Conservation (phyloP, 768 basidiomycete genomes). For the Daedaleopsis nitida region DNA sequence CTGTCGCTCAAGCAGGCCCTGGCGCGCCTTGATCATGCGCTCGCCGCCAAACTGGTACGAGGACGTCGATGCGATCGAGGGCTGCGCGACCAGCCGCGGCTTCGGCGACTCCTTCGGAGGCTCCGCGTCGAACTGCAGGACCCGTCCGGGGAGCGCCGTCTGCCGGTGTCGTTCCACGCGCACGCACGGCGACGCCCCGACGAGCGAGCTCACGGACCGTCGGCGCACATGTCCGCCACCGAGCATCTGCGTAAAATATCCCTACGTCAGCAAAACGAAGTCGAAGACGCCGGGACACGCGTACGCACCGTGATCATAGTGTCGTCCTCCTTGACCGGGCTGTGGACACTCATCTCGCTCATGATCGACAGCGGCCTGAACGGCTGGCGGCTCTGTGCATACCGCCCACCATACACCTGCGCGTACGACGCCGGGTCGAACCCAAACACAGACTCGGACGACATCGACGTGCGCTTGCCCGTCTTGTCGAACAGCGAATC, state of each 20-base stretch:
- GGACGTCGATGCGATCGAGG: conserved; percentile 65
- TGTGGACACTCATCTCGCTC: conserved; percentile 50
- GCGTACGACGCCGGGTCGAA: conserved; percentile 43
- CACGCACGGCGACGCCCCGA: conserved; percentile 71
- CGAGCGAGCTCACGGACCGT: conserved; percentile 62
- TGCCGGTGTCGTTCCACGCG: conserved; percentile 67
- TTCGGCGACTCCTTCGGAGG: conserved; percentile 44
- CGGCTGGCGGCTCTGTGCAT: conserved; percentile 45
- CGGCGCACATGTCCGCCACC: conserved; percentile 77
- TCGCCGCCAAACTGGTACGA: conserved; percentile 69
- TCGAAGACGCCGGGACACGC: background rate
- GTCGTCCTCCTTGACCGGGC: conserved; percentile 67
- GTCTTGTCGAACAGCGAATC: conserved; percentile 55
- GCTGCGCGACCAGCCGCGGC: conserved; percentile 56
- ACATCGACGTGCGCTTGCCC: conserved; percentile 49
- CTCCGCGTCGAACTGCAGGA: conserved; percentile 30
- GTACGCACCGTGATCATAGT: conserved; percentile 75
- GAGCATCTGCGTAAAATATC: conserved; percentile 57
- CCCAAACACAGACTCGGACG: conserved; percentile 66
- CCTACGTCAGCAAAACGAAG: conserved; percentile 11
- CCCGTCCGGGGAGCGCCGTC: conserved; percentile 37
- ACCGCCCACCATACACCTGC: conserved; percentile 29
- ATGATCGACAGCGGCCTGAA: conserved; percentile 68
- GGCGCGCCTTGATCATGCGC: conserved; percentile 65
- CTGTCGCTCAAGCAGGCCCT: conserved; percentile 62